A percentile compares a stretch with the other conserved stretches of the same genome.
These are phyloP conservation scores for Clarireedia homoeocarpa DNA, from an alignment of 2,329 filamentous ascomycete genomes.

Conservation along the genomic window DNA sequence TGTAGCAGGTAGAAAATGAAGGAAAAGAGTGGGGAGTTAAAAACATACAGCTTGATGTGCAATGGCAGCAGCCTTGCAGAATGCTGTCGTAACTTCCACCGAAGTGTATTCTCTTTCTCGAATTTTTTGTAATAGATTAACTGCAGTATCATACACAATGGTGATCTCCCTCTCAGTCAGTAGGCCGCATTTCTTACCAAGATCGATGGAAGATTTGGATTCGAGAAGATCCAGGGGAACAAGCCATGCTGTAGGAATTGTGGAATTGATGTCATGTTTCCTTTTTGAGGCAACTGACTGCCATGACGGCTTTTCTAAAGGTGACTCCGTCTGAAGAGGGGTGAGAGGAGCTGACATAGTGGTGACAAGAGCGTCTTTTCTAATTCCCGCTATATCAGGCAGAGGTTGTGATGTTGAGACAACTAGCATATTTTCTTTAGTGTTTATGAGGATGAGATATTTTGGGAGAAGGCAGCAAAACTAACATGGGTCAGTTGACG, in stretches of 20 bases:
- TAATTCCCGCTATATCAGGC: too few relatives aligned
- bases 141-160: constrained; percentile 24
- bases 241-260: not conserved
- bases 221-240: not conserved
- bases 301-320: not conserved
- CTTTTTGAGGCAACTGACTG: not conserved
- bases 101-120: constrained; percentile 36
- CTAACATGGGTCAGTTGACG: too few relatives aligned
- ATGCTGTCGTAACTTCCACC: constrained; percentile 38
- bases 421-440: too few relatives aligned
- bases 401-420: too few relatives aligned
- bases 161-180: not conserved
- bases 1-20: constrained; percentile 14
- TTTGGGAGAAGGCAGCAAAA: too few relatives aligned
- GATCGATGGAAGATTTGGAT: not conserved
- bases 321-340: too few relatives aligned
- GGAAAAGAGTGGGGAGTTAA: not conserved
- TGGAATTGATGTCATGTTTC: not conserved
- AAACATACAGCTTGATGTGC: constrained; percentile 44
- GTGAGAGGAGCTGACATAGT: not conserved
- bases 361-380: too few relatives aligned
- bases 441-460: too few relatives aligned
- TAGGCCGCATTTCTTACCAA: not conserved
- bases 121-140: constrained; percentile 28
- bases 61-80: constrained; percentile 46